phyloP scores from a whole-genome alignment of 2,329 filamentous ascomycete genomes.

The Phialemoniopsis sp. region DNA sequence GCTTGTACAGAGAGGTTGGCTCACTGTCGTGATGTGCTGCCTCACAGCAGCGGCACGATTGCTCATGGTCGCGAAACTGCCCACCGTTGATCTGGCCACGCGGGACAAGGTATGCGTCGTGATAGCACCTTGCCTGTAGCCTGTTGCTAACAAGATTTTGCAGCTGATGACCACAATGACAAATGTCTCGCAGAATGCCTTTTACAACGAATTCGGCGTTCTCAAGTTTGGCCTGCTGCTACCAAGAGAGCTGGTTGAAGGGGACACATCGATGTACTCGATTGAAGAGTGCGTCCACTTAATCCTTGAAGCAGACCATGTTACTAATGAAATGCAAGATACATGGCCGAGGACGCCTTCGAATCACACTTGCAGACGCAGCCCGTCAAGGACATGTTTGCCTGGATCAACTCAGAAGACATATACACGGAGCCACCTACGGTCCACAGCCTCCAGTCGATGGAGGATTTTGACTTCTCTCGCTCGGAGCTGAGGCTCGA shows the following conservation, averaged over 20 bases:
- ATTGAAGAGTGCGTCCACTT: conserved; percentile 1
- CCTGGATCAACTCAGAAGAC: conserved; percentile 2
- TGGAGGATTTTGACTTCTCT: background rate
- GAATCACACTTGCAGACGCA: conserved; percentile 1
- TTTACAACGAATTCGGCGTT: conserved; percentile 2
- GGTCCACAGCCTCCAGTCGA: background rate
- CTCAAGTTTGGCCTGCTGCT: conserved; percentile 3
- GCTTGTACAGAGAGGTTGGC: no score
- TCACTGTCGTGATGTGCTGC: no score
- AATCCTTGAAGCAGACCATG: no score
- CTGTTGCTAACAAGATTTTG: background rate
- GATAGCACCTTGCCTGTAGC: background rate
- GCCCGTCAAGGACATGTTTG: conserved; percentile 3
- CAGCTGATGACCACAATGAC: conserved; percentile 4
- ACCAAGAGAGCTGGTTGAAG: background rate
- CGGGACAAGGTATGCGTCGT: no score
- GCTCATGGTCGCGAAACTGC: no score
- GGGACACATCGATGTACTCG: conserved; percentile 1
- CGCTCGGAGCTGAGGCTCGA: no score
- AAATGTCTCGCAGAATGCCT: conserved; percentile 2
- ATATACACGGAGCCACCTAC: background rate
- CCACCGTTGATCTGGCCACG: no score
- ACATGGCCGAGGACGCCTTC: background rate
- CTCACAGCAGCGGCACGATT: no score
- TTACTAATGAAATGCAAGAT: no score